These are phyloP conservation scores for Fistulinella prunicolor DNA, from an alignment of 768 basidiomycete genomes.

Conservation along the genomic window DNA sequence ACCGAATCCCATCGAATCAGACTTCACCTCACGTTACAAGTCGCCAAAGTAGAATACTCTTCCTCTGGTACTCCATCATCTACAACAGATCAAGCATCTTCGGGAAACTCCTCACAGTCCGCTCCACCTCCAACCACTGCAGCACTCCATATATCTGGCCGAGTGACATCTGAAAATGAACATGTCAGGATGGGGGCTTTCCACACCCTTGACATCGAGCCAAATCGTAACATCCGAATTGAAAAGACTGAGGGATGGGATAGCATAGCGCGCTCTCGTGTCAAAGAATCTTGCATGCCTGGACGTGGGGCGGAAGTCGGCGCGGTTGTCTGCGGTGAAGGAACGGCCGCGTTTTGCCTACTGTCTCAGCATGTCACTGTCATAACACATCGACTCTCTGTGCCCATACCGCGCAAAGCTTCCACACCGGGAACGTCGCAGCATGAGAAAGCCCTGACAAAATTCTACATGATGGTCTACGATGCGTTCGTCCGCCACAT, in stretches of 20 bases:
- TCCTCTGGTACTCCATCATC: slow-evolving; percentile 57
- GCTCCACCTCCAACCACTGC: slow-evolving; percentile 43
- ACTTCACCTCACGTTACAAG: slow-evolving; percentile 79
- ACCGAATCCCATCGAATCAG: slow-evolving; percentile 88
- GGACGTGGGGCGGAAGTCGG: slow-evolving; percentile 95
- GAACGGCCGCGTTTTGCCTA: slow-evolving; percentile 89
- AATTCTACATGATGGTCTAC: slow-evolving; percentile 83
- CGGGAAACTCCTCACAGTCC: slow-evolving; percentile 24
- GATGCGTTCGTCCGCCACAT: slow-evolving; percentile 88
- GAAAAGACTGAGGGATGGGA: slow-evolving; percentile 92
- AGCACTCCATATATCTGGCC: slow-evolving; percentile 81
- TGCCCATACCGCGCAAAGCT: slow-evolving; percentile 88
- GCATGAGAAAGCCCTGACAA: slow-evolving; percentile 87
- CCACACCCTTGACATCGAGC: slow-evolving; percentile 92
- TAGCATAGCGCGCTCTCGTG: slow-evolving; percentile 74
- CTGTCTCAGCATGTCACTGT: slow-evolving; percentile 97
- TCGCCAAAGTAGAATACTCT: slow-evolving; percentile 77
- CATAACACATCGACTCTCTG: slow-evolving; percentile 84
- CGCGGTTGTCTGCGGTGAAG: slow-evolving; percentile 95
- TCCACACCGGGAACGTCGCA: slow-evolving; percentile 76
- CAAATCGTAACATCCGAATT: slow-evolving; percentile 86
- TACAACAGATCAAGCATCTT: slow-evolving; percentile 40
- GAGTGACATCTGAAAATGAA: slow-evolving; percentile 80
- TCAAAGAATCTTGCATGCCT: slow-evolving; percentile 88
- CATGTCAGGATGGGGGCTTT: slow-evolving; percentile 91